phyloP scores from a whole-genome alignment of 257 asterid species.

The Solanum chilense region DNA sequence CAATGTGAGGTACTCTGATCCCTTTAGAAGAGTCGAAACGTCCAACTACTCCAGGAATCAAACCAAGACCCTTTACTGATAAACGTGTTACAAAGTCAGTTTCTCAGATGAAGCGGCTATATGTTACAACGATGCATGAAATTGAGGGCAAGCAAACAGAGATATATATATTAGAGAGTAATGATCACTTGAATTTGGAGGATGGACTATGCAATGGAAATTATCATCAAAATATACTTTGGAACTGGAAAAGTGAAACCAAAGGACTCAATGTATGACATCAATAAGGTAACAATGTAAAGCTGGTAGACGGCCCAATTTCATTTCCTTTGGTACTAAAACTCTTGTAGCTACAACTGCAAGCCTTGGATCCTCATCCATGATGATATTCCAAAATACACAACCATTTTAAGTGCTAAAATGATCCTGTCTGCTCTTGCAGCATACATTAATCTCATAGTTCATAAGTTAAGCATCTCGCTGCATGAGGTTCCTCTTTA shows the following conservation, averaged over 20 bases:
- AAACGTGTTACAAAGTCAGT: slow-evolving; percentile 1
- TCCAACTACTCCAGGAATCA: slow-evolving; percentile 88
- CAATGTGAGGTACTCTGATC: slow-evolving; percentile 86
- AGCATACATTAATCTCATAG: neutral
- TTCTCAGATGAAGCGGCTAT: neutral
- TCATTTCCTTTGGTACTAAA: neutral
- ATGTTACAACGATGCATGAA: neutral
- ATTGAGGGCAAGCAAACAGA: neutral
- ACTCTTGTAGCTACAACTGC: neutral
- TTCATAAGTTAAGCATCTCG: neutral
- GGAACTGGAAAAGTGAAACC: neutral
- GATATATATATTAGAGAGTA: neutral
- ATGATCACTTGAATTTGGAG: neutral
- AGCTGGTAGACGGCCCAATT: neutral
- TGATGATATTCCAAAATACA: neutral
- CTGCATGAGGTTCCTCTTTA: neutral
- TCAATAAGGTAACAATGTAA: neutral
- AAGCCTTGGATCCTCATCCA: neutral
- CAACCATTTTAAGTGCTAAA: neutral
- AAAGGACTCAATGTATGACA: neutral
- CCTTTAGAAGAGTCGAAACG: slow-evolving; percentile 90
- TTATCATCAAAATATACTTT: neutral
- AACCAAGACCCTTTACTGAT: slow-evolving; percentile 91
- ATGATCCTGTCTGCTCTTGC: neutral
- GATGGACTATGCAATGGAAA: neutral